These are phyloP conservation scores for Meyerozyma elateridarum DNA, from an alignment of 1,139 yeast genomes.

Conservation along the genomic window DNA sequence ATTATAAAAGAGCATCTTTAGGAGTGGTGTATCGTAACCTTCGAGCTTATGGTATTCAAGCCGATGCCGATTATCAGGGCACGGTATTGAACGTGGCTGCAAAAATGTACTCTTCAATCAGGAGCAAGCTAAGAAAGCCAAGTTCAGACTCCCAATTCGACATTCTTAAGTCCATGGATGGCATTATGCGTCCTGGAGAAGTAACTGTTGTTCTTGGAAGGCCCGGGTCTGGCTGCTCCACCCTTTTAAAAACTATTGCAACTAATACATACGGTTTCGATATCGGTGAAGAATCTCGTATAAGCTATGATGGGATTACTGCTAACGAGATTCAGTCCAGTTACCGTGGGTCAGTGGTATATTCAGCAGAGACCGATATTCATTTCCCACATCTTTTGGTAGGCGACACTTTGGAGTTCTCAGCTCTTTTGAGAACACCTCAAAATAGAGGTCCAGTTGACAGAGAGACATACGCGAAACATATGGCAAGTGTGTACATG, in stretches of 20 bases:
- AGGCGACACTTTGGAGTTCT: conserved; percentile 63
- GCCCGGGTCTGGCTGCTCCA: conserved; percentile 13
- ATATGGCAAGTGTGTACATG: conserved; percentile 20
- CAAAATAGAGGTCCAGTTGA: conserved; percentile 48
- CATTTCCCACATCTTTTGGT: conserved; percentile 75
- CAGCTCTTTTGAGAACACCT: conserved; percentile 64
- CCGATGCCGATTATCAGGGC: conserved; percentile 9
- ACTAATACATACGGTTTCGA: conserved; percentile 10
- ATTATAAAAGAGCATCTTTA: conserved; percentile 17
- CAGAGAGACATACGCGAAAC: conserved; percentile 17
- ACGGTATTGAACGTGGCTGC: no score
- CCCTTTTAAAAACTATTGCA: conserved; percentile 10
- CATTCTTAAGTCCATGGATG: conserved; percentile 12
- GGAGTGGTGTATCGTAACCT: conserved; percentile 18
- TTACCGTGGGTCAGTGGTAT: conserved; percentile 67
- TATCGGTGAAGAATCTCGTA: no score
- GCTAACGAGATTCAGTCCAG: conserved; percentile 44
- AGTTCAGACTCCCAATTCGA: no score
- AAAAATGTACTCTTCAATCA: no score
- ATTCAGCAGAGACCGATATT: conserved; percentile 66
- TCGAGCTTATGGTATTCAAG: conserved; percentile 16
- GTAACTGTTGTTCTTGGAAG: conserved; percentile 12
- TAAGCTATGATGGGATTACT: conserved; percentile 48
- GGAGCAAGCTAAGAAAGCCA: no score
- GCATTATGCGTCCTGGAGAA: conserved; percentile 10